A percentile compares a stretch with the other conserved stretches of the same genome.
phyloP scores from a whole-genome alignment of 345 rosid species.

The Chamaenerion angustifolium region DNA sequence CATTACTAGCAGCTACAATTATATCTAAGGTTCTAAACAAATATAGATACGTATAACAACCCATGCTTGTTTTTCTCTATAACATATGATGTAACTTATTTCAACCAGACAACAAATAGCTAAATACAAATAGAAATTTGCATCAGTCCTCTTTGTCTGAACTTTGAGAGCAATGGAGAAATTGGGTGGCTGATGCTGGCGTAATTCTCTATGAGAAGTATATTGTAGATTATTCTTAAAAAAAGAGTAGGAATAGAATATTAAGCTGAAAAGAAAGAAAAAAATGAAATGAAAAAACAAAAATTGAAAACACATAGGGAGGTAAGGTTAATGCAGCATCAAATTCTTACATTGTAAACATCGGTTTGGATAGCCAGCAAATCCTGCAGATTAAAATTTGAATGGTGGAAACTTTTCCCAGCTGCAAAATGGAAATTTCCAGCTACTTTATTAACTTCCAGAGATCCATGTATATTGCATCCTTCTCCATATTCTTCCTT shows the following conservation, averaged over 20 bases:
- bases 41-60: too few relatives aligned
- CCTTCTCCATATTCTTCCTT: slow-evolving; percentile 91
- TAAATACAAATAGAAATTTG: slow-evolving; percentile 4
- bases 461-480: slow-evolving; percentile 64
- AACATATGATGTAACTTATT: too few relatives aligned
- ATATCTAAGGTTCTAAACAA: too few relatives aligned
- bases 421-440: slow-evolving; percentile 78
- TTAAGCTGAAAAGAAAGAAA: neutral
- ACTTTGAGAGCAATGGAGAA: too few relatives aligned
- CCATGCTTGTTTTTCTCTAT: too few relatives aligned
- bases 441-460: slow-evolving; percentile 89
- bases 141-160: too few relatives aligned
- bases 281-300: neutral
- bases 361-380: slow-evolving; percentile 54
- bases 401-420: slow-evolving; percentile 71
- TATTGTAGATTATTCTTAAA: too few relatives aligned
- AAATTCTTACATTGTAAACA: slow-evolving; percentile 50
- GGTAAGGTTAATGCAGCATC: neutral
- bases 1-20: too few relatives aligned
- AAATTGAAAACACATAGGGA: slow-evolving; percentile 3
- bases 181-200: too few relatives aligned
- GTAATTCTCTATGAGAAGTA: too few relatives aligned
- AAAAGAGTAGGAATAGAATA: neutral
- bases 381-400: slow-evolving; percentile 55
- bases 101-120: too few relatives aligned